These are phyloP conservation scores for Fusarium illudens DNA, from an alignment of 2,329 filamentous ascomycete genomes.

Conservation along the genomic window DNA sequence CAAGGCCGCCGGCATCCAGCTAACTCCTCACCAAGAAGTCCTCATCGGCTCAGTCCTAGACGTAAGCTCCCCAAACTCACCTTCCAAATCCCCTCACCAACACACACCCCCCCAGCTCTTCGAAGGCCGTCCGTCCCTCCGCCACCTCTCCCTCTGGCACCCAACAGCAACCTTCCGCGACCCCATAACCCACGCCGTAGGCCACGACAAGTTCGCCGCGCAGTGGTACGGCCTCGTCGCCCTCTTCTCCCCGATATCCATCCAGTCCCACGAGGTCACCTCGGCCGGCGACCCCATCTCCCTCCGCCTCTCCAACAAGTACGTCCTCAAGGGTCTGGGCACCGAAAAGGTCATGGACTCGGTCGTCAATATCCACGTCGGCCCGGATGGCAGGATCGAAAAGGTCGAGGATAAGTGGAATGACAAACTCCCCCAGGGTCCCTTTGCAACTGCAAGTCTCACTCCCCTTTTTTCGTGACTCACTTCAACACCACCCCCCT, in stretches of 20 bases:
- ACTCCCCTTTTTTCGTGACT: not conserved
- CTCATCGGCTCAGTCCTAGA: constrained; percentile 9
- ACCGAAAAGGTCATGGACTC: constrained; percentile 57
- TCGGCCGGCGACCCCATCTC: constrained; percentile 66
- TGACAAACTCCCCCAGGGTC: constrained; percentile 47
- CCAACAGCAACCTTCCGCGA: constrained; percentile 66
- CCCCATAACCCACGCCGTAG: constrained; percentile 64
- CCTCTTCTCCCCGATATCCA: constrained; percentile 61
- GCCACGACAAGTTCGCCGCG: constrained; percentile 59
- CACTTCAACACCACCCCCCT: not conserved
- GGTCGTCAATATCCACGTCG: constrained; percentile 47
- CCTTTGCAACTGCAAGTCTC: constrained; percentile 45
- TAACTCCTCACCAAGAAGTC: constrained; percentile 1
- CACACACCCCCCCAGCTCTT: constrained; percentile 64
- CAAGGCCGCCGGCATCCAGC: not conserved
- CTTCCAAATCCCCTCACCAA: not conserved
- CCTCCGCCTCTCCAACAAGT: constrained; percentile 55
- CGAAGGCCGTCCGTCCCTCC: constrained; percentile 65
- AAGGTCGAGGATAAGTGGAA: constrained; percentile 51
- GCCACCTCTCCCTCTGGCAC: constrained; percentile 67
- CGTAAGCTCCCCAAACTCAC: not conserved
- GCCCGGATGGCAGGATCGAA: constrained; percentile 46
- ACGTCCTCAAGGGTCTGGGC: constrained; percentile 53
- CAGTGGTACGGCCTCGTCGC: constrained; percentile 67
- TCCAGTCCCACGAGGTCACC: constrained; percentile 62